Base-by-base conservation (phyloP, 306 rosid species). In the Dryas drummondii region DNA sequence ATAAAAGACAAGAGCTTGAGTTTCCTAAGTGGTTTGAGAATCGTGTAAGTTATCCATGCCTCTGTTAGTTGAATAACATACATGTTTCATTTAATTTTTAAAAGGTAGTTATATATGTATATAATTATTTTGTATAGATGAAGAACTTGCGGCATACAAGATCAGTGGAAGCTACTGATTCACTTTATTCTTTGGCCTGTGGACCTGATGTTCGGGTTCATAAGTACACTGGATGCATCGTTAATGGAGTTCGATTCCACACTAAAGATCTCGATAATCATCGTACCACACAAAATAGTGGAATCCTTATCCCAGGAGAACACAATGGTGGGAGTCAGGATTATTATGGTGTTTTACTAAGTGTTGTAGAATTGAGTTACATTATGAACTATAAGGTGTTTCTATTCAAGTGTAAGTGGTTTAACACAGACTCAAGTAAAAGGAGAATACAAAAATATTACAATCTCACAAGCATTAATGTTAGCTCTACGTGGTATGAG, bases 341-440 rank as follows among this genome's bases (percentile, higher is more conserved):
- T 22, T 76, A 54, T 8, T 68, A 68, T 68, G 74, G 69, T 16
- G 51, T 68, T 48, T 47, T 68, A 13, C 2, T 11, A 0, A 64
- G 42, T 32, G 37, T 68, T n/a, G 40, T 76, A 22, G 50, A 58
- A 11, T 11, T 76, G 5, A 13, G 22, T 12, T 68, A 67, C 22
- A 48, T n/a, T 1, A n/a, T 9, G 16, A 3, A 19, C 5, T 46
- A 11, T 6, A 2, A 14, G 5, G 75, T 48, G 0, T 45, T 67
- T 17, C 2, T 68, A 10, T 68, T 76, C 6, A 68, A 47, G 7
- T 76, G 75, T 19, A 47, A 58, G 54, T 76, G 61, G 78, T 74
- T 72, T 8, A 32, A 51, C 47, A 74, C 63, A 4, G 51, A 64
- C 13, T 6, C 37, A 5, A 70, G 13, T 7, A 58, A 45, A 6